Conservation (phyloP, 192 early-diverging fungal species). For the Coemansia sp. region DNA sequence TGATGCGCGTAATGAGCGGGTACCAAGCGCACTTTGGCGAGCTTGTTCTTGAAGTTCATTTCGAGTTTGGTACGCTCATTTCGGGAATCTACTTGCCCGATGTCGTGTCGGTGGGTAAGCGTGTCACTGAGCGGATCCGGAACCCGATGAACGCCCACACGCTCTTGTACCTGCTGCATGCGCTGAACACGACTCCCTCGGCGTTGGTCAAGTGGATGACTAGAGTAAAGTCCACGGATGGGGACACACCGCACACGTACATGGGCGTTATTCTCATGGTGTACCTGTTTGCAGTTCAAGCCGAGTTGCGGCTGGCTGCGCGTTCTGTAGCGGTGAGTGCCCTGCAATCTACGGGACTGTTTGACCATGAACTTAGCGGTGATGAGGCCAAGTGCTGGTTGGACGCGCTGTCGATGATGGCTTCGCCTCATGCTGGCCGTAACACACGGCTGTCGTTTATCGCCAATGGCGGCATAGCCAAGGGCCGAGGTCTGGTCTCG, state of each 20-base stretch:
- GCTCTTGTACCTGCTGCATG: slow-evolving; percentile 25
- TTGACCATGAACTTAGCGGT: slow-evolving; percentile 29
- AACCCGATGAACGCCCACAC: slow-evolving; percentile 34
- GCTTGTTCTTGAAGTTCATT: slow-evolving; percentile 28
- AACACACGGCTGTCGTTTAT: slow-evolving; percentile 10
- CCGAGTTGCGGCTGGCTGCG: slow-evolving; percentile 34
- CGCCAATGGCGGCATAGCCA: not conserved
- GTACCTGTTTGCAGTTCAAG: slow-evolving; percentile 27
- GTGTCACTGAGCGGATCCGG: not conserved
- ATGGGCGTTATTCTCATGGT: slow-evolving; percentile 24
- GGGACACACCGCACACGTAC: slow-evolving; percentile 19
- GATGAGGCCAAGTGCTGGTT: slow-evolving; percentile 46
- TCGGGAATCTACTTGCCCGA: slow-evolving; percentile 16
- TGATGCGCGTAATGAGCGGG: slow-evolving; percentile 43
- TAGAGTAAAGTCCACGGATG: not conserved
- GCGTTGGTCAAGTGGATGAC: slow-evolving; percentile 29
- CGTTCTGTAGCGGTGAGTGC: slow-evolving; percentile 15
- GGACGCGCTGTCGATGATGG: slow-evolving; percentile 37
- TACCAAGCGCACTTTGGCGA: slow-evolving; percentile 45
- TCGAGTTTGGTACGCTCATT: slow-evolving; percentile 39
- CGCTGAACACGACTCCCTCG: slow-evolving; percentile 18
- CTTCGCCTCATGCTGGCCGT: slow-evolving; percentile 30
- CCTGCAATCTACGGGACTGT: slow-evolving; percentile 33
- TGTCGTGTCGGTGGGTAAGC: slow-evolving; percentile 1
- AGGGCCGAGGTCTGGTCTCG: slow-evolving; percentile 19